Percentiles rank a stretch among this genome's conserved stretches.
Conservation (phyloP, 2,329 filamentous ascomycete species). For the Phialophora macrospora region DNA sequence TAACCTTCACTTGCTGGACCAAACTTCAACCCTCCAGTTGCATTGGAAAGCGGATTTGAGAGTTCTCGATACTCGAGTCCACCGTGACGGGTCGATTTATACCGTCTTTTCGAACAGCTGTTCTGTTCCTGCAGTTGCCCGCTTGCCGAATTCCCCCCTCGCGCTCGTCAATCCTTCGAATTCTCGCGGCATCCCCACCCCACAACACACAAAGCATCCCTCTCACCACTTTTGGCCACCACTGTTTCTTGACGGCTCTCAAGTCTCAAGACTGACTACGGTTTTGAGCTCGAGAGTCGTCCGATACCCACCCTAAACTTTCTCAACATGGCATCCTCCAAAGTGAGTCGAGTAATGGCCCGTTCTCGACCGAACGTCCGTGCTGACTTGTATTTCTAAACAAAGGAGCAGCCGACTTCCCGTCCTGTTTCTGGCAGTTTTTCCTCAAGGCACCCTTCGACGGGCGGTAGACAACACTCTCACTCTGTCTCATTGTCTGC, state of each 20-base stretch:
- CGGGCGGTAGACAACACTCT: slow-evolving; percentile 60
- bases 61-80: slow-evolving; percentile 4
- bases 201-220: slow-evolving; percentile 19
- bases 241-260: slow-evolving; percentile 36
- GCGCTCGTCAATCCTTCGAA: slow-evolving; percentile 19
- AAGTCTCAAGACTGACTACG: slow-evolving; percentile 33
- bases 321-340: slow-evolving; percentile 35
- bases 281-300: slow-evolving; percentile 38
- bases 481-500: slow-evolving; percentile 79
- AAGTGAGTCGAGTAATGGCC: slow-evolving; percentile 28
- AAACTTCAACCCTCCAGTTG: slow-evolving; percentile 3
- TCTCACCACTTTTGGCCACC: slow-evolving; percentile 26
- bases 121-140: slow-evolving; percentile 19
- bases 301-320: slow-evolving; percentile 18
- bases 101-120: slow-evolving; percentile 2
- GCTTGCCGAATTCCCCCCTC: slow-evolving; percentile 10
- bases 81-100: slow-evolving; percentile 8
- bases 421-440: slow-evolving; percentile 40
- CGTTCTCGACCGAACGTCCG: slow-evolving; percentile 26
- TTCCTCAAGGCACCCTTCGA: slow-evolving; percentile 36
- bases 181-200: slow-evolving; percentile 26
- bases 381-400: slow-evolving; percentile 36
- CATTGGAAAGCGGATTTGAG: slow-evolving; percentile 2
- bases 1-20: slow-evolving; percentile 15
- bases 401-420: slow-evolving; percentile 38